A percentile compares a stretch with the other conserved stretches of the same genome.
These are phyloP conservation scores for Chlamydomonas sphaeroides DNA, from an alignment of 139 green algal genomes.

Conservation along the genomic window DNA sequence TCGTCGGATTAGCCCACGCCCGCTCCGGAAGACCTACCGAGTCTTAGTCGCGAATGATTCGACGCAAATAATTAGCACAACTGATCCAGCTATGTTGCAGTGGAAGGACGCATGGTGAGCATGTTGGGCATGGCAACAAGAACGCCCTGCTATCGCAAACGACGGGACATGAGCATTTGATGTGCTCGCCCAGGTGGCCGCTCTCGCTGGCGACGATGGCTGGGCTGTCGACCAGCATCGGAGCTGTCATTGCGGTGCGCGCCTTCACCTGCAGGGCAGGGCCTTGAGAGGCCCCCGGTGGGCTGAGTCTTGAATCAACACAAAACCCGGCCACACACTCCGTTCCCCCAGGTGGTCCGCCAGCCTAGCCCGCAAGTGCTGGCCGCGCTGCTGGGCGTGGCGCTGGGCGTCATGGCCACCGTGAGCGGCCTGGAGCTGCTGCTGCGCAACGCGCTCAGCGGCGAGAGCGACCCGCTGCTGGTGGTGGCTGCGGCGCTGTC, in stretches of 20 bases:
- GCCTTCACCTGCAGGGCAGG: neutral
- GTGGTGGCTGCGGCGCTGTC: neutral
- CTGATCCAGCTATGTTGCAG: no score
- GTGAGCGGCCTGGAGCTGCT: conserved; percentile 86
- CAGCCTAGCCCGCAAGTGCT: conserved; percentile 72
- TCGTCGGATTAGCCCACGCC: no score
- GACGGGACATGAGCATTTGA: no score
- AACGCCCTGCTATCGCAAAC: no score
- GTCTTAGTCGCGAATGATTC: no score
- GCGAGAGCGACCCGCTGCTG: conserved; percentile 41
- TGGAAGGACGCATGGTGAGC: no score
- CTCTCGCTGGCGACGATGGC: conserved; percentile 59
- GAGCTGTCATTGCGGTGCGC: conserved; percentile 71
- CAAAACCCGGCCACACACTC: neutral
- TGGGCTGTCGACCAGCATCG: conserved; percentile 74
- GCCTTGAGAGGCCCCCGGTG: neutral
- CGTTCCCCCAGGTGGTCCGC: conserved; percentile 48
- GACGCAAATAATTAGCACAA: no score
- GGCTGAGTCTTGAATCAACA: no score
- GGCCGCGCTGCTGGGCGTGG: conserved; percentile 79
- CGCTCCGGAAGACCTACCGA: no score
- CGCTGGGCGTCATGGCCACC: conserved; percentile 83
- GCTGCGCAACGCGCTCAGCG: conserved; percentile 65
- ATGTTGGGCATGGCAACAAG: no score
- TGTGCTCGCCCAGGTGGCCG: no score